These are phyloP conservation scores for Pyrenopolyporus hunteri DNA, from an alignment of 495 filamentous ascomycete genomes.

Conservation along the genomic window DNA sequence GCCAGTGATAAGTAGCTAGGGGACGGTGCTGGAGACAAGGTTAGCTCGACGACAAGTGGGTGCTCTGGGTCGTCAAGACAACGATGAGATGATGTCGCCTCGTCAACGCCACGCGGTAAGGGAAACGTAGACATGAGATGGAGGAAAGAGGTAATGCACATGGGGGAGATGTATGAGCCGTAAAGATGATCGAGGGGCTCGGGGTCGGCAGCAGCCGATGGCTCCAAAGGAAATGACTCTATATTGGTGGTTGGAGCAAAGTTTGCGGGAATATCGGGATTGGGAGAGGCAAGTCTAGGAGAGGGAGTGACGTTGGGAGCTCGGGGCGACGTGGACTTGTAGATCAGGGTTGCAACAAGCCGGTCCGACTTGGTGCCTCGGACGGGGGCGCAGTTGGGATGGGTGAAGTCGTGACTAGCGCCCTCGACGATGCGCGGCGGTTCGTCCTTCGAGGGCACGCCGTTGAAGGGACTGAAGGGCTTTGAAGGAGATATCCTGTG, in stretches of 20 bases:
- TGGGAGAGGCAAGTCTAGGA: conserved; percentile 43
- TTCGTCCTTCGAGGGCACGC: conserved; percentile 56
- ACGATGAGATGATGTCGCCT: conserved; percentile 69
- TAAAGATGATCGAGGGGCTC: conserved; percentile 78
- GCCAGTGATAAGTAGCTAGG: conserved; percentile 70
- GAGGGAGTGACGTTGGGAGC: conserved; percentile 43
- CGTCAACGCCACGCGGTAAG: conserved; percentile 57
- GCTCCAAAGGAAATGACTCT: conserved; percentile 73
- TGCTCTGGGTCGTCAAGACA: conserved; percentile 67
- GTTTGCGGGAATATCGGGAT: conserved; percentile 56
- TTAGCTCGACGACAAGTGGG: conserved; percentile 73
- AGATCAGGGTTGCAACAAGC: conserved; percentile 72
- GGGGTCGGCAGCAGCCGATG: conserved; percentile 61
- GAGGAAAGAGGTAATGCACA: conserved; percentile 83
- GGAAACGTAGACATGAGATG: conserved; percentile 75
- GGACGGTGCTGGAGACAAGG: conserved; percentile 69
- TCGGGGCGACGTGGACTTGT: conserved; percentile 58
- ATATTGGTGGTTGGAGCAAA: conserved; percentile 69
- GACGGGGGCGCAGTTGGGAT: conserved; percentile 59
- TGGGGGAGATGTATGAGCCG: conserved; percentile 75
- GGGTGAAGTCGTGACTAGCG: conserved; percentile 60
- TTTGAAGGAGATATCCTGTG: conserved; percentile 44
- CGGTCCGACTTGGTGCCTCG: conserved; percentile 48
- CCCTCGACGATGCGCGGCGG: conserved; percentile 63
- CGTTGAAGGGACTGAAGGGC: conserved; percentile 55